A percentile compares a stretch with the other conserved stretches of the same genome.
phyloP scores from a whole-genome alignment of 371 early-diverging fungal genomes.

The Dipsacomyces acuminosporus region DNA sequence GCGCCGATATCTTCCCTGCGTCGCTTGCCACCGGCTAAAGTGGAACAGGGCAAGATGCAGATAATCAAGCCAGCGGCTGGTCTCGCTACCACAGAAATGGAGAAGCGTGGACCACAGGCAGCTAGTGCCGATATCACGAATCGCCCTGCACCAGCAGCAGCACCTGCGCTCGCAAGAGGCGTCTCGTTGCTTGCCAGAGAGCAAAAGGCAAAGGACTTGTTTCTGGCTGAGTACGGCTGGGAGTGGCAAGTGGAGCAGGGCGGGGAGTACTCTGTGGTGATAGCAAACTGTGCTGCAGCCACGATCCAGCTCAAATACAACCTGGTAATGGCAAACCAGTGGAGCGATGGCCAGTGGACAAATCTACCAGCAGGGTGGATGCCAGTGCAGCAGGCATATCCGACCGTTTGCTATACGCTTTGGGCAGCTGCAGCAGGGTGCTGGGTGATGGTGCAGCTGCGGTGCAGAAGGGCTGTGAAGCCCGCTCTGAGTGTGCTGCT shows the following conservation, averaged over 20 bases:
- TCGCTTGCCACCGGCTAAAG: slow-evolving; percentile 5
- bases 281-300: slow-evolving; percentile 42
- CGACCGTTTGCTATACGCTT: slow-evolving; percentile 26
- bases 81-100: slow-evolving; percentile 30
- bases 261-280: slow-evolving; percentile 42
- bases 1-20: slow-evolving; percentile 24
- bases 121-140: neutral
- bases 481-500: slow-evolving; percentile 11
- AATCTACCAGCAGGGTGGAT: slow-evolving; percentile 44
- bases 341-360: slow-evolving; percentile 38
- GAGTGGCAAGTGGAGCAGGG: slow-evolving; percentile 35
- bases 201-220: slow-evolving; percentile 28
- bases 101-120: slow-evolving; percentile 1
- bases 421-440: slow-evolving; percentile 21
- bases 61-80: neutral
- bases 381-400: slow-evolving; percentile 33
- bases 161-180: neutral
- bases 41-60: neutral
- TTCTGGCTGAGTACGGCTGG: slow-evolving; percentile 42
- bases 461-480: slow-evolving; percentile 3
- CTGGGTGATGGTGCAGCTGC: slow-evolving; percentile 16
- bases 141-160: neutral
- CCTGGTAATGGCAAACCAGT: slow-evolving; percentile 41
- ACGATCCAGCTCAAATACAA: slow-evolving; percentile 44
- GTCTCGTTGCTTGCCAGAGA: slow-evolving; percentile 22